These are phyloP conservation scores for Jatropha curcas DNA, from an alignment of 345 rosid genomes.

Conservation along the genomic window DNA sequence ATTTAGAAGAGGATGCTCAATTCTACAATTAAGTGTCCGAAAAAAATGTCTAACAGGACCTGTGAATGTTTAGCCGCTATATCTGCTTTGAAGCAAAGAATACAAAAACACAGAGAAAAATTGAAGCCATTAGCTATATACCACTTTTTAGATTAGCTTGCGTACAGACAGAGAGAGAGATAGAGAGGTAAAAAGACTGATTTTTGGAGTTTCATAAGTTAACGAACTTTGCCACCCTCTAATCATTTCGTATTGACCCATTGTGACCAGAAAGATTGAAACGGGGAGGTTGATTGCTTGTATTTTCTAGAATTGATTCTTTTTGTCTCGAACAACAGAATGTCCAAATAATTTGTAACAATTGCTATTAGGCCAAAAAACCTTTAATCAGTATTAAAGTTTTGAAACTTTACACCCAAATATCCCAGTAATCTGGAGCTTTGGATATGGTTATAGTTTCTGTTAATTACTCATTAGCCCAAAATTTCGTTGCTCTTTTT, in stretches of 20 bases:
- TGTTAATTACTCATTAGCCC: no score
- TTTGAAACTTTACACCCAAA: no score
- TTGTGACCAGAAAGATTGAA: conserved; percentile 17
- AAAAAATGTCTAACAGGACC: conserved; percentile 69
- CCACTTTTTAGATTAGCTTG: background rate
- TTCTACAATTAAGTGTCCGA: conserved; percentile 39
- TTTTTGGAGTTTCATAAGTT: background rate
- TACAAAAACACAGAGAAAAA: background rate
- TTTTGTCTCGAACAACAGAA: background rate
- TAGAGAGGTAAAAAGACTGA: background rate
- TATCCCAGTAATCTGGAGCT: no score
- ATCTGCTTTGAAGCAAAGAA: conserved; percentile 49
- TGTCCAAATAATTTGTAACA: no score
- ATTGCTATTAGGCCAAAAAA: no score
- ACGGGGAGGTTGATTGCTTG: background rate
- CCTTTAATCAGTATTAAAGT: no score
- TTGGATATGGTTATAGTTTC: no score
- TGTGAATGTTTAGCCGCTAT: conserved; percentile 92
- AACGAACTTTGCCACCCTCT: conserved; percentile 84
- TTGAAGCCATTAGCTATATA: conserved; percentile 7
- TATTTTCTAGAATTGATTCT: background rate
- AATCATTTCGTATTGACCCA: conserved; percentile 78
- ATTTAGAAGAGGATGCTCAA: background rate
- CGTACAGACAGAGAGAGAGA: conserved; percentile 9
- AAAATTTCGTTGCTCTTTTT: no score